Conservation (phyloP, 768 basidiomycete species). For the Xerocomellus intermedius region DNA sequence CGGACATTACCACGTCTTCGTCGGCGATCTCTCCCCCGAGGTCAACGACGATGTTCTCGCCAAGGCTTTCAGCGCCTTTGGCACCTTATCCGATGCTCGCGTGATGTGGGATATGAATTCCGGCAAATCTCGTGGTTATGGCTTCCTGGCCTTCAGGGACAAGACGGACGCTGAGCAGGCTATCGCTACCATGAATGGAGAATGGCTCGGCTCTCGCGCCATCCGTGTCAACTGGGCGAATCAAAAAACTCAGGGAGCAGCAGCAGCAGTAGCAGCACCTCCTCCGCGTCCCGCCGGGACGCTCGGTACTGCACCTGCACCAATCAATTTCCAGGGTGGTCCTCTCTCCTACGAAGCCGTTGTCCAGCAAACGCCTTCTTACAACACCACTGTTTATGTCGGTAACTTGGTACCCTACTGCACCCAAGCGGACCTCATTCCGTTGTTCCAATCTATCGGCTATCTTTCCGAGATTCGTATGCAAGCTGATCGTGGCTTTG, state of each 20-base stretch:
- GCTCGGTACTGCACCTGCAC: slow-evolving; percentile 74
- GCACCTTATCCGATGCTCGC: slow-evolving; percentile 92
- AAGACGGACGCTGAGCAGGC: slow-evolving; percentile 99
- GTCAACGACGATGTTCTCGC: slow-evolving; percentile 96
- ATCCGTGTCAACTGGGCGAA: slow-evolving; percentile 99
- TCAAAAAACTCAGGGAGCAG: slow-evolving; percentile 88
- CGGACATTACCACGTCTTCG: slow-evolving; percentile 97
- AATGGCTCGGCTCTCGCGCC: slow-evolving; percentile 97
- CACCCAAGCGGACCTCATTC: slow-evolving; percentile 96
- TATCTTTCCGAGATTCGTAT: slow-evolving; percentile 98
- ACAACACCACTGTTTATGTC: slow-evolving; percentile 96
- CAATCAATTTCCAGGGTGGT: slow-evolving; percentile 88
- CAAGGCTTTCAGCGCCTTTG: slow-evolving; percentile 97
- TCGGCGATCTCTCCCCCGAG: slow-evolving; percentile 98
- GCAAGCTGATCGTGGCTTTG: slow-evolving; percentile 98
- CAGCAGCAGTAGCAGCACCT: slow-evolving; percentile 32
- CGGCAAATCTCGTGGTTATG: slow-evolving; percentile 96
- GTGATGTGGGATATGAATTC: slow-evolving; percentile 99
- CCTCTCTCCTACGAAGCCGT: slow-evolving; percentile 93
- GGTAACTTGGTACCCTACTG: slow-evolving; percentile 98
- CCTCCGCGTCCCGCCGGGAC: slow-evolving; percentile 42
- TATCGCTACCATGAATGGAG: slow-evolving; percentile 99
- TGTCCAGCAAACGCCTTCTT: slow-evolving; percentile 88
- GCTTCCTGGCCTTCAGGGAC: slow-evolving; percentile 98
- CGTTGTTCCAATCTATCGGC: slow-evolving; percentile 97